Conservation (phyloP, 345 rosid genomes). For the Populus deltoides region DNA sequence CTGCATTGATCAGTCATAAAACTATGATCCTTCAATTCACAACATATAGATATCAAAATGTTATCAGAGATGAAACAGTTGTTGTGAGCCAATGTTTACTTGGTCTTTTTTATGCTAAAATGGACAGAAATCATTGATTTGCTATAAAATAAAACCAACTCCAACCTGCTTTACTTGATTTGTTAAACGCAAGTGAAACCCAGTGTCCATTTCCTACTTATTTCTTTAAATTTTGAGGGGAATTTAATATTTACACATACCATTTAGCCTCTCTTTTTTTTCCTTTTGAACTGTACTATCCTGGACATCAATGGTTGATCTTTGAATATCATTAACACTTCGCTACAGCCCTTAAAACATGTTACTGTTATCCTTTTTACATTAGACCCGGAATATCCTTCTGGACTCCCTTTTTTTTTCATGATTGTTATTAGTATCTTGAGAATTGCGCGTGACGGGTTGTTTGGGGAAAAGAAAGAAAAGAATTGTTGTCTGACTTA, state of each 20-base stretch:
- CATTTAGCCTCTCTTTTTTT: neutral
- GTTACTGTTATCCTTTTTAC: neutral
- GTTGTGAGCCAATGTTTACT: neutral
- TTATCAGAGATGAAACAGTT: neutral
- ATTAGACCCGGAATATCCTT: neutral
- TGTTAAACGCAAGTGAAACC: neutral
- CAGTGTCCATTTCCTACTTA: neutral
- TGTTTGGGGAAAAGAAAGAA: neutral
- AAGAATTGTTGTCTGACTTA: neutral
- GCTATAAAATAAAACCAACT: neutral
- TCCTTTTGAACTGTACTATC: neutral
- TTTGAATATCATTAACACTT: neutral
- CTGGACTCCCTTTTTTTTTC: neutral
- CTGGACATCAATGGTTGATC: neutral
- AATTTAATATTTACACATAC: neutral
- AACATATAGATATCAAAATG: neutral
- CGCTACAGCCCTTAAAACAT: neutral
- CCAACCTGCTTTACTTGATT: neutral
- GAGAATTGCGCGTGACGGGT: neutral
- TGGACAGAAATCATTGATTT: neutral
- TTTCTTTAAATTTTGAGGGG: neutral
- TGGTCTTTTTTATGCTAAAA: neutral
- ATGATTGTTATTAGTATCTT: neutral
- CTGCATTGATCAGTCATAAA: slow-evolving; percentile 41
- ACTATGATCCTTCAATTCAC: neutral